These are phyloP conservation scores for Pichia sp. DNA, from an alignment of 1,139 yeast genomes.

Conservation along the genomic window DNA sequence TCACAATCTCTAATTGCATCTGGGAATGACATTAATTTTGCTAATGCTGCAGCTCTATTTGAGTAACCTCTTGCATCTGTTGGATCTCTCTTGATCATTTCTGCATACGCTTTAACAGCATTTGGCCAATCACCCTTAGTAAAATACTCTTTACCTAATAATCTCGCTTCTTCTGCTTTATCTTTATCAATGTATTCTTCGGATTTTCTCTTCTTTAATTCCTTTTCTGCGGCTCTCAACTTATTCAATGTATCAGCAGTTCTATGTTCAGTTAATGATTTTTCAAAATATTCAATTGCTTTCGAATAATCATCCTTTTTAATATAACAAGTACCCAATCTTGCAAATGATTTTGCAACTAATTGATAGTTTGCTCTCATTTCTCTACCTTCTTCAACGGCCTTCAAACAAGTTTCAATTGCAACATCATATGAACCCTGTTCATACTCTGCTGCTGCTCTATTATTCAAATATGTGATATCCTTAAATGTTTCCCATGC, in stretches of 20 bases:
- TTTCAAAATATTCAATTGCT: slow-evolving; percentile 78
- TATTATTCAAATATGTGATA: slow-evolving; percentile 89
- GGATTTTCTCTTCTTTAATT: slow-evolving; percentile 70
- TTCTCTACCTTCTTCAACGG: slow-evolving; percentile 86
- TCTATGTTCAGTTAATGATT: slow-evolving; percentile 94
- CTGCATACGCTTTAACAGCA: slow-evolving; percentile 91
- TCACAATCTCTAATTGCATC: slow-evolving; percentile 94
- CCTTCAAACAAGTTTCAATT: slow-evolving; percentile 70
- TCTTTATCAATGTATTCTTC: slow-evolving; percentile 79
- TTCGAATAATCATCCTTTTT: slow-evolving; percentile 65
- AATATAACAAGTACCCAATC: slow-evolving; percentile 78
- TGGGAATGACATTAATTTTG: slow-evolving; percentile 94
- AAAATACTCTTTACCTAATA: slow-evolving; percentile 84
- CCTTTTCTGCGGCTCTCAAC: slow-evolving; percentile 82
- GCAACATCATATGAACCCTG: slow-evolving; percentile 88
- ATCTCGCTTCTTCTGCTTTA: slow-evolving; percentile 92
- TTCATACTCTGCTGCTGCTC: slow-evolving; percentile 97
- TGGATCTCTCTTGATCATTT: slow-evolving; percentile 94
- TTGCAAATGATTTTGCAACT: slow-evolving; percentile 87
- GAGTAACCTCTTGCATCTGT: slow-evolving; percentile 95
- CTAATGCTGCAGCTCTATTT: slow-evolving; percentile 94
- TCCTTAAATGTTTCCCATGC: slow-evolving; percentile 85
- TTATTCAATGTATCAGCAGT: slow-evolving; percentile 89
- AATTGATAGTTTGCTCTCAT: slow-evolving; percentile 85
- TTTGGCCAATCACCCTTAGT: slow-evolving; percentile 93